Base-by-base conservation (phyloP, 202 grass and related monocot species). In the Cymbopogon flexuosus region DNA sequence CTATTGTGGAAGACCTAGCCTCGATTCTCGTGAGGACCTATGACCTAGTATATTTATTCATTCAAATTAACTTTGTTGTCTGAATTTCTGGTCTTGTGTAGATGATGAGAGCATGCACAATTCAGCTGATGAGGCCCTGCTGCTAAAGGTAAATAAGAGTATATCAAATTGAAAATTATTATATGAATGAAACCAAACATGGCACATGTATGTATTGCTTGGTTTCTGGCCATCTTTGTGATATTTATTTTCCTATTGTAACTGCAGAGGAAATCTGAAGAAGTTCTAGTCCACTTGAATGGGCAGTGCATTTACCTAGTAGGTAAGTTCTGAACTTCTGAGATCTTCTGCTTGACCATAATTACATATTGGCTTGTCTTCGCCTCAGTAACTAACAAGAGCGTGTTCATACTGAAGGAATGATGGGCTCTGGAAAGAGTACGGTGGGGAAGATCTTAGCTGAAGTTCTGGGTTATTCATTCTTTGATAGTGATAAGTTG, bases 391-490 rank as follows among this genome's bases (percentile, higher is more conserved):
- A 59, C 82, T 77, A 86, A 87, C 74, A 66, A 10, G 12, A 24
- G 14, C 27, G 11, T 10, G 34, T 13, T 72, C 19, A 24, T 64
- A 42, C 61, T 37, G 63, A 46, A 97, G 93, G 93, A 82, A 89
- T 97, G 90, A 97, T 97, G 93, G 94, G 94, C 21, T 97, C 94
- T 10, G 94, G 94, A 42, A 97, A 97, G 79, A 97, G 85, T 27
- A 97, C 94, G 0, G 89, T 97, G 21, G 94, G 87, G 22, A 97
- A 97, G 73, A 97, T 97, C 34, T 77, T 97, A 74, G 70, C 91
- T 1, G 94, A 97, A 91, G 91, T 93, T 60, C 61, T 93, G 74
- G 80, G 89, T 68, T 93, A 97, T 81, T 93, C 94, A 40, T 93
- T 80, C 80, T 93, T 97, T 81, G 94, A 97, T 76, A 97, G 94